Conservation (phyloP, 2,329 filamentous ascomycete species). For the Scedosporium boydii region DNA sequence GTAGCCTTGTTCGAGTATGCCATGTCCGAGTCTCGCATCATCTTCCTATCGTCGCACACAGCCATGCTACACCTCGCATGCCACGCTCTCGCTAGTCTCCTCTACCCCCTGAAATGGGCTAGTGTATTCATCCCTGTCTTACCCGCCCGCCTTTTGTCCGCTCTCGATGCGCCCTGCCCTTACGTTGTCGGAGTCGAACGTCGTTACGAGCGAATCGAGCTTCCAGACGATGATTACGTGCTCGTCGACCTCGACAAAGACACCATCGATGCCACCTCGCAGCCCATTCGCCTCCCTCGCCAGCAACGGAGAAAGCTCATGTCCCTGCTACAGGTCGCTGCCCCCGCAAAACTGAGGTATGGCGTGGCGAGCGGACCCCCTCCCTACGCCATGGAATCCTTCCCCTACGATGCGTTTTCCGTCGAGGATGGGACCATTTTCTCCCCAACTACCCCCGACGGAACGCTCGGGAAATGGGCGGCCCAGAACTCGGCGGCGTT, state of each 20-base stretch:
- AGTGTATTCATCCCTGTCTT: conserved; percentile 91
- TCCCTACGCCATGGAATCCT: conserved; percentile 86
- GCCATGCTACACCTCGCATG: conserved; percentile 93
- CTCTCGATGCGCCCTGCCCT: conserved; percentile 87
- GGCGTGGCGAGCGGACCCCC: conserved; percentile 84
- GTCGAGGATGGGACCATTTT: conserved; percentile 79
- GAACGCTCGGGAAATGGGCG: conserved; percentile 75
- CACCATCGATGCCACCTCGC: conserved; percentile 72
- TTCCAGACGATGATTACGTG: conserved; percentile 93
- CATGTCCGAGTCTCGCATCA: conserved; percentile 87
- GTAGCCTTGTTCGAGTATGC: conserved; percentile 89
- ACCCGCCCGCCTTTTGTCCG: conserved; percentile 77
- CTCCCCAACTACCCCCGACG: conserved; percentile 57
- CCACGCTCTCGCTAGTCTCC: conserved; percentile 71
- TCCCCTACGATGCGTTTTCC: conserved; percentile 80
- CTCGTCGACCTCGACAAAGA: conserved; percentile 90
- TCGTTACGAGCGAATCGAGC: conserved; percentile 73
- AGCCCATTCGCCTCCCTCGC: conserved; percentile 70
- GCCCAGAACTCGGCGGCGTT: conserved; percentile 85
- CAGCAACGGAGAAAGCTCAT: conserved; percentile 85
- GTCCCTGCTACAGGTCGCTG: conserved; percentile 79
- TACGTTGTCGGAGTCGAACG: conserved; percentile 96
- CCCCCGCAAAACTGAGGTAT: conserved; percentile 78
- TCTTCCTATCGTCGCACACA: conserved; percentile 89
- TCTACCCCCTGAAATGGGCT: conserved; percentile 88